Conservation (phyloP, 148 eudicot species). For the Rhododendron kiyosumense region DNA sequence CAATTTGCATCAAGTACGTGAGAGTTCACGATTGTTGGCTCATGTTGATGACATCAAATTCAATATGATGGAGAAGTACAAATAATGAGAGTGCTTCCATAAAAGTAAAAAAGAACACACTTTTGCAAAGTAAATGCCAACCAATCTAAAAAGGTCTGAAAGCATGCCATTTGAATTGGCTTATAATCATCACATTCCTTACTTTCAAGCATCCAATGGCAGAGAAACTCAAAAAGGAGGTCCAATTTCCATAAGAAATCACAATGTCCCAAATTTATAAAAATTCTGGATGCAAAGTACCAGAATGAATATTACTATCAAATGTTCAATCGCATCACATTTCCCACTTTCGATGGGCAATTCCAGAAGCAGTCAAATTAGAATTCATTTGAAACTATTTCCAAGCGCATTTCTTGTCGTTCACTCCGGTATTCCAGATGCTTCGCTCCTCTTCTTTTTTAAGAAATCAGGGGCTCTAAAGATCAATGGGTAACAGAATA, state of each 20-base stretch:
- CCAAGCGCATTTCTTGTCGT: neutral
- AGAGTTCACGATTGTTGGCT: neutral
- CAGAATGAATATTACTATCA: neutral
- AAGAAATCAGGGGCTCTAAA: neutral
- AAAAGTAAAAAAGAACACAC: neutral
- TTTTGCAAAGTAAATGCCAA: too few species aligned
- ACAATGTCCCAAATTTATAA: neutral
- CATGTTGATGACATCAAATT: neutral
- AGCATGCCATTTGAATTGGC: neutral
- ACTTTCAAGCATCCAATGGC: neutral
- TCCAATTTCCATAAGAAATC: neutral
- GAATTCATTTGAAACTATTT: neutral
- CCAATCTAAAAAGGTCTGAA: neutral
- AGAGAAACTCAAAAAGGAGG: neutral
- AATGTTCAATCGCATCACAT: neutral
- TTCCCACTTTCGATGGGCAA: conserved; percentile 1
- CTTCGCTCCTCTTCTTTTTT: neutral
- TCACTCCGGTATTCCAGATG: neutral
- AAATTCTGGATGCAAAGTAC: neutral
- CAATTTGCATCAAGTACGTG: neutral
- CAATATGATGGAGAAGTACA: neutral
- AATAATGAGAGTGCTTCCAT: neutral
- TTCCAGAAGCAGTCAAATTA: conserved; percentile 8
- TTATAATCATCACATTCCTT: neutral
- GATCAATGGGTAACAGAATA: conserved; percentile 19